These are phyloP conservation scores for Sporothrix phasma DNA, from an alignment of 2,329 filamentous ascomycete species.

Conservation along the genomic window DNA sequence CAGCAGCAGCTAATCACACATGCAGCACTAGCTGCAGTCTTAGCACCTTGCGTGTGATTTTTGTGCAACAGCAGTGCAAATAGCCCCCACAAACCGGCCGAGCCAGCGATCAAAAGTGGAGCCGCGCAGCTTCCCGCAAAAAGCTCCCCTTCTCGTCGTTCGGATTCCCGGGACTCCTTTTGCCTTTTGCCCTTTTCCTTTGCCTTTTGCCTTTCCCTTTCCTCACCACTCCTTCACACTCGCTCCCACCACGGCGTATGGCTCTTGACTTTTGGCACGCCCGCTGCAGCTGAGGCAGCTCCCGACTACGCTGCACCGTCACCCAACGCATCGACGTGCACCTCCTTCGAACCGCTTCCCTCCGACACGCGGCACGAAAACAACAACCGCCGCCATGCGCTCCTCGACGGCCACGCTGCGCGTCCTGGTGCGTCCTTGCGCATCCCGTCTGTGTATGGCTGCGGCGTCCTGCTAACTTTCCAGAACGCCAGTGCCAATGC, in stretches of 20 bases:
- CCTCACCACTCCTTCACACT: not conserved
- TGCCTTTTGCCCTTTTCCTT: too few species aligned
- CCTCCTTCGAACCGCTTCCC: not conserved
- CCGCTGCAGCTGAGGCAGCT: constrained; percentile 17
- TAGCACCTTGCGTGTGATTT: not conserved
- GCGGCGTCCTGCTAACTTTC: not conserved
- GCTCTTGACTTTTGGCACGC: constrained; percentile 9
- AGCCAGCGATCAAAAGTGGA: not conserved
- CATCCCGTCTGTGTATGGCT: not conserved
- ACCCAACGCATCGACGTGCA: too few species aligned
- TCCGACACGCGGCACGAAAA: not conserved
- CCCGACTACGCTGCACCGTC: not conserved
- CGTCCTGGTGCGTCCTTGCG: constrained; percentile 11
- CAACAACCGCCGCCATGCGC: not conserved
- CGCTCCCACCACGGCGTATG: constrained; percentile 12
- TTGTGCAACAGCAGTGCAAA: not conserved
- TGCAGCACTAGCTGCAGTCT: too few species aligned
- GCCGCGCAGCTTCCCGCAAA: constrained; percentile 1
- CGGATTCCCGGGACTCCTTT: not conserved
- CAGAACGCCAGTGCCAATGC: constrained; percentile 4
- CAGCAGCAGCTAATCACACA: too few species aligned
- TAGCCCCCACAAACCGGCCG: not conserved
- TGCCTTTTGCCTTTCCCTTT: too few species aligned
- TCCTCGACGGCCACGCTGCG: constrained; percentile 12
- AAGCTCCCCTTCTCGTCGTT: constrained; percentile 2